A percentile compares a stretch with the other conserved stretches of the same genome.
These are phyloP conservation scores for Populus alba DNA, from an alignment of 345 rosid genomes.

Conservation along the genomic window DNA sequence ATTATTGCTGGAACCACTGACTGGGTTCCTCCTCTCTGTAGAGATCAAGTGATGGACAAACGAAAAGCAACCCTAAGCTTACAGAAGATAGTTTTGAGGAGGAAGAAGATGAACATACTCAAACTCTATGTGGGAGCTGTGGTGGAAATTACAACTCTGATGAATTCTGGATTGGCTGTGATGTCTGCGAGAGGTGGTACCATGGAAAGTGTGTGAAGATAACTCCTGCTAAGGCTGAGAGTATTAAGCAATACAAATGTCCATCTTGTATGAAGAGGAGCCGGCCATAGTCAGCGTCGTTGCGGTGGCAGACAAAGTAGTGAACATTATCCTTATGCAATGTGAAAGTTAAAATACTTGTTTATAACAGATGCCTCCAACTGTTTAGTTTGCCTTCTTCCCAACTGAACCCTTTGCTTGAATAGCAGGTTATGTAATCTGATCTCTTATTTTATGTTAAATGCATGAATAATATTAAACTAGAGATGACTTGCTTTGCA, in stretches of 20 bases:
- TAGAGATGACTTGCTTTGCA: neutral
- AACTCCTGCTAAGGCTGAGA: conserved; percentile 81
- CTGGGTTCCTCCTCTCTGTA: conserved; percentile 18
- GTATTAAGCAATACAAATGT: conserved; percentile 84
- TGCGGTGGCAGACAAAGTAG: conserved; percentile 2
- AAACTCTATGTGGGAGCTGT: conserved; percentile 80
- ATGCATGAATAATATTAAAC: conserved; percentile 8
- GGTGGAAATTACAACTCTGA: conserved; percentile 72
- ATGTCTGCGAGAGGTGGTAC: conserved; percentile 84
- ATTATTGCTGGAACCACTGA: neutral
- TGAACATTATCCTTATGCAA: conserved; percentile 2
- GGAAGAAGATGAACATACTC: conserved; percentile 82
- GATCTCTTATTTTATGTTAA: conserved; percentile 18
- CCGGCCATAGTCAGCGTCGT: conserved; percentile 13
- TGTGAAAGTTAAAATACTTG: conserved; percentile 21
- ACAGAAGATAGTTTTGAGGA: conserved; percentile 60
- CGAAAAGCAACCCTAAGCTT: conserved; percentile 50
- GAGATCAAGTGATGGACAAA: conserved; percentile 69
- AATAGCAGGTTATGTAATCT: conserved; percentile 26
- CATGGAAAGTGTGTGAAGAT: conserved; percentile 88
- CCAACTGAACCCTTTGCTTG: conserved; percentile 20
- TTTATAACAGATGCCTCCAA: conserved; percentile 28
- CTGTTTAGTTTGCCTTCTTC: conserved; percentile 16
- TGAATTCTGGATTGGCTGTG: conserved; percentile 91
- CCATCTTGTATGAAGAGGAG: conserved; percentile 74